Evolutionary conservation across 768 basidiomycete genomes (phyloP), one percentile per base, ranked within the genome.

Genomic region (Steccherinum ochraceum): DNA sequence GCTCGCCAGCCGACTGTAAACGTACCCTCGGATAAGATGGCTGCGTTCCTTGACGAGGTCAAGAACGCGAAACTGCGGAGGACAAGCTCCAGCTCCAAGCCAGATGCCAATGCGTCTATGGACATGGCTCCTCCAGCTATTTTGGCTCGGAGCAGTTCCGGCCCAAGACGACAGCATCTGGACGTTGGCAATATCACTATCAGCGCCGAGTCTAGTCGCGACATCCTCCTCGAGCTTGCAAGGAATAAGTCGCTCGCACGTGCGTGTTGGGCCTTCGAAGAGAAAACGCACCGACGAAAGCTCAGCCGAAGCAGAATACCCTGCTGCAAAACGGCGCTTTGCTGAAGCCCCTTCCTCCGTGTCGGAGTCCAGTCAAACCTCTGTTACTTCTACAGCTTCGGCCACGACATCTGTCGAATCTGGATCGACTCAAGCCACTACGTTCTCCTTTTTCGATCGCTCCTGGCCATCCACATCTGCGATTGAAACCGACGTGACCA

Each of bases 11-110:
- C 88, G 0, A 80, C 84, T 0, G 72, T 89, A 11, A 84, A 84
- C n/a, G 73, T 91, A 10, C 76, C 86, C 0, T 75, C 83, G 2
- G 89, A 90, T 54, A 86, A 90, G 63, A 89, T 91, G 85, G 84
- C 84, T 0, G 86, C 83, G 1, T 91, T 91, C 59, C 65, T 91
- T 55, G 81, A 69, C 4, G 89, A 91, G 64, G 81, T 91, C 75
- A 90, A 89, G 72, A 84, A 78, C 1, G 84, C 81, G 21, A 72
- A 83, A 45, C 59, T 91, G 46, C 76, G 78, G 54, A 87, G 78
- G 63, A 43, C 41, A 10, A n/a, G n/a, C n/a, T n/a, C n/a, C n/a
- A n/a, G n/a, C n/a, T n/a, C n/a, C n/a, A n/a, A n/a, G n/a, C n/a
- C n/a, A n/a, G 19, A 23, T 43, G 41, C 41, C 18, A 10, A 10